Evolutionary conservation across 495 filamentous ascomycete genomes (phyloP).

Genomic region (Trichoderma erinaceum): DNA sequence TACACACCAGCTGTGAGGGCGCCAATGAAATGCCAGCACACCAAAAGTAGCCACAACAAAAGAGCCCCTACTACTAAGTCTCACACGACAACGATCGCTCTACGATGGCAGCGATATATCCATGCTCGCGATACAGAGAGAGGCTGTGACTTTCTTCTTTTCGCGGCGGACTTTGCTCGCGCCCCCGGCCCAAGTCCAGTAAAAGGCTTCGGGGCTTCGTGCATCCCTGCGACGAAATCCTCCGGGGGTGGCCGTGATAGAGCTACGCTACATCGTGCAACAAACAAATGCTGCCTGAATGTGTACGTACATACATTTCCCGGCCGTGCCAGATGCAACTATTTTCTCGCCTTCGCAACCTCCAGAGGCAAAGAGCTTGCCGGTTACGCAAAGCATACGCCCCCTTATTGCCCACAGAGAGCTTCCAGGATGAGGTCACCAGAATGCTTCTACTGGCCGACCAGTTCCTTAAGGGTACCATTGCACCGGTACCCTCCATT

Average conservation of each 20-base stretch:
- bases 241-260: constrained; percentile 2
- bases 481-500: constrained; percentile 6
- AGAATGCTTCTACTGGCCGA: neutral
- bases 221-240: neutral
- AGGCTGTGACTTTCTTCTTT: neutral
- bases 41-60: neutral
- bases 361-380: neutral
- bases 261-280: neutral
- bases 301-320: neutral
- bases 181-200: neutral
- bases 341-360: neutral
- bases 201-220: neutral
- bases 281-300: neutral
- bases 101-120: neutral
- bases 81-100: constrained; percentile 1
- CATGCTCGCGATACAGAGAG: neutral
- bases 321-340: neutral
- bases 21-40: neutral
- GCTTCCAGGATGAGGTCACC: constrained; percentile 4
- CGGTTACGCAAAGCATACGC: neutral
- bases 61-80: neutral
- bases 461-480: neutral
- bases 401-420: neutral
- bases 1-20: neutral
- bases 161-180: neutral